Percentiles rank a stretch among this genome's conserved stretches.
phyloP scores from a whole-genome alignment of 495 filamentous ascomycete genomes.

The Schizothecium vesticola region DNA sequence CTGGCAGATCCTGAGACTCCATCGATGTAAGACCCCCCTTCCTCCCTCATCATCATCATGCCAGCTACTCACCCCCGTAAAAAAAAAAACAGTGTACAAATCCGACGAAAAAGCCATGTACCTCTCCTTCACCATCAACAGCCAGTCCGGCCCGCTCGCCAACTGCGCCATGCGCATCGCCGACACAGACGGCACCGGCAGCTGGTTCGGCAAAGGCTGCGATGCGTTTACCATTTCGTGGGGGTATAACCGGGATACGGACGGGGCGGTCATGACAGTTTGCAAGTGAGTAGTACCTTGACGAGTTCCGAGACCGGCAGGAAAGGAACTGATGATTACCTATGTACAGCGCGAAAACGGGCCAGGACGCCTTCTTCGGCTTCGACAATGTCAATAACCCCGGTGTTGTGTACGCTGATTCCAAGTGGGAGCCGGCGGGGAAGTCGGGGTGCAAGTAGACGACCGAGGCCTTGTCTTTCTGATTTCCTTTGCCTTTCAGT shows the following conservation, averaged over 20 bases:
- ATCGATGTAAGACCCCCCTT: neutral
- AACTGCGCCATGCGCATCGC: neutral
- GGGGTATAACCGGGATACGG: conserved; percentile 17
- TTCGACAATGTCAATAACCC: conserved; percentile 9
- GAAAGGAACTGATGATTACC: too few relatives aligned
- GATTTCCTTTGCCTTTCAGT: neutral
- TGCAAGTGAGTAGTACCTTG: conserved; percentile 24
- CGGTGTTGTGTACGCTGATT: neutral
- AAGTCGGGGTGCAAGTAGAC: neutral
- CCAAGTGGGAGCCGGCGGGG: neutral
- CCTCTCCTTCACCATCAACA: neutral
- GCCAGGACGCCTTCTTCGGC: conserved; percentile 14
- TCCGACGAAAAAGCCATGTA: neutral
- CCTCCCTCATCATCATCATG: neutral
- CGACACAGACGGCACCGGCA: neutral
- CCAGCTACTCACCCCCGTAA: neutral
- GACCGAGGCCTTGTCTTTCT: too few relatives aligned
- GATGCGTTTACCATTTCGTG: conserved; percentile 16
- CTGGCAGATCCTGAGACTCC: neutral
- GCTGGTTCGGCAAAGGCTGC: conserved; percentile 12
- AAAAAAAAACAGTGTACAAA: neutral
- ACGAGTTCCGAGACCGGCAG: too few relatives aligned
- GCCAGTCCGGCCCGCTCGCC: neutral
- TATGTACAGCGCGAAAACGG: neutral
- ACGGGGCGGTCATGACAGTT: conserved; percentile 24